A percentile compares a stretch with the other conserved stretches of the same genome.
These are phyloP conservation scores for Aspergillus campestris DNA, from an alignment of 495 filamentous ascomycete species.

Conservation along the genomic window DNA sequence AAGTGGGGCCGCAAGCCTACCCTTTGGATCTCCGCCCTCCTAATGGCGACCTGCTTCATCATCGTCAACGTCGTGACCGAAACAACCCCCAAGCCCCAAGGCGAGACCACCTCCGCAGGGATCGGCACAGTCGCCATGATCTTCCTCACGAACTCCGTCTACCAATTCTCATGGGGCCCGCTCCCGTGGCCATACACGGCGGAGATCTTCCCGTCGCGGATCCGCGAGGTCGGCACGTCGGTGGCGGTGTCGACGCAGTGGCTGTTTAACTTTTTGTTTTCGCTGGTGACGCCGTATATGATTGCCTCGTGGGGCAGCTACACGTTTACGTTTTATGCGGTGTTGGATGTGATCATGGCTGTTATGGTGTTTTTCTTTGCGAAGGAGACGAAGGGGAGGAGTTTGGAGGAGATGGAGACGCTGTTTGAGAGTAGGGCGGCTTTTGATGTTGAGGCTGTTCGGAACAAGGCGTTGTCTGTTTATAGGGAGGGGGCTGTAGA, in stretches of 20 bases:
- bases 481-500: too few species aligned
- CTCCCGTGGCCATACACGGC: conserved; percentile 35
- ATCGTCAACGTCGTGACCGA: conserved; percentile 38
- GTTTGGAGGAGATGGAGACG: too few species aligned
- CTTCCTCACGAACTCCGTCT: conserved; percentile 40
- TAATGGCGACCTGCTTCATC: conserved; percentile 46
- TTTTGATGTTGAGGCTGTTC: too few species aligned
- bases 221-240: conserved; percentile 39
- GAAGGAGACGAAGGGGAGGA: too few species aligned
- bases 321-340: too few species aligned
- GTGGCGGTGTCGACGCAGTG: conserved; percentile 44
- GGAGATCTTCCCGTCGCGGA: conserved; percentile 46
- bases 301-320: conserved; percentile 11
- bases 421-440: too few species aligned
- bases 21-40: conserved; percentile 43
- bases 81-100: conserved; percentile 30
- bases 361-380: too few species aligned
- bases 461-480: too few species aligned
- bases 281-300: conserved; percentile 43
- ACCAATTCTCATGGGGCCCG: conserved; percentile 32
- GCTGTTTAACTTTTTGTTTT: conserved; percentile 50
- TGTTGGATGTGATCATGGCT: too few species aligned
- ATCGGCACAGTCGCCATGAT: conserved; percentile 44
- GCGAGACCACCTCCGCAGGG: conserved; percentile 24
- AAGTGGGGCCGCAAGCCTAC: conserved; percentile 43